Conservation (phyloP, 164 flowering plant genomes). For the Brasenia schreberi region DNA sequence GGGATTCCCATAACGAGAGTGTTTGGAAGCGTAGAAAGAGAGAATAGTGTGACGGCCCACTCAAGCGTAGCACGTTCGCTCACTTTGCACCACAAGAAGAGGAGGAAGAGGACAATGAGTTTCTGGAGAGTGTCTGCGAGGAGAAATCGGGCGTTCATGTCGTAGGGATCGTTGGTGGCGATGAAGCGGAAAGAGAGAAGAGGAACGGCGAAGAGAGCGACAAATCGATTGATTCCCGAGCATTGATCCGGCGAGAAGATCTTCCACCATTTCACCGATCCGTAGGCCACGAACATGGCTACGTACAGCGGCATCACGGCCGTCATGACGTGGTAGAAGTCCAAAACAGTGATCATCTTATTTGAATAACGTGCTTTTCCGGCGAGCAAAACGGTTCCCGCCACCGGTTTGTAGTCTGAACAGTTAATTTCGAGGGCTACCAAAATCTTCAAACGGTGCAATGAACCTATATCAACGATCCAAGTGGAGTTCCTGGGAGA, state of each 20-base stretch:
- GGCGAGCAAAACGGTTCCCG: too few relatives aligned
- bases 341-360: conserved; percentile 1
- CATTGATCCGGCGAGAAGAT: conserved; percentile 22
- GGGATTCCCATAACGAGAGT: conserved; percentile 19
- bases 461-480: too few relatives aligned
- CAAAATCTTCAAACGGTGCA: too few relatives aligned
- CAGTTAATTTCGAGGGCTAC: too few relatives aligned
- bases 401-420: too few relatives aligned
- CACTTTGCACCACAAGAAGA: conserved; percentile 6
- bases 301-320: conserved; percentile 19
- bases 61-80: conserved; percentile 4
- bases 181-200: conserved; percentile 16
- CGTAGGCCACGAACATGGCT: conserved; percentile 19
- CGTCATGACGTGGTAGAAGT: conserved; percentile 14
- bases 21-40: conserved; percentile 17
- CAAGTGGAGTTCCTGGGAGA: too few relatives aligned
- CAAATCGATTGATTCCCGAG: conserved; percentile 11
- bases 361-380: too few relatives aligned
- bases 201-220: conserved; percentile 10
- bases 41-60: conserved; percentile 15
- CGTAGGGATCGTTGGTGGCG: conserved; percentile 14
- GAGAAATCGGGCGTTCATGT: conserved; percentile 14
- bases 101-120: conserved; percentile 6
- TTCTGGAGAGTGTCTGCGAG: conserved; percentile 22
- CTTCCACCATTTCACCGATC: too few relatives aligned